These are phyloP conservation scores for Phyllostachys edulis DNA, from an alignment of 176 grass and related monocot species.

Conservation along the genomic window DNA sequence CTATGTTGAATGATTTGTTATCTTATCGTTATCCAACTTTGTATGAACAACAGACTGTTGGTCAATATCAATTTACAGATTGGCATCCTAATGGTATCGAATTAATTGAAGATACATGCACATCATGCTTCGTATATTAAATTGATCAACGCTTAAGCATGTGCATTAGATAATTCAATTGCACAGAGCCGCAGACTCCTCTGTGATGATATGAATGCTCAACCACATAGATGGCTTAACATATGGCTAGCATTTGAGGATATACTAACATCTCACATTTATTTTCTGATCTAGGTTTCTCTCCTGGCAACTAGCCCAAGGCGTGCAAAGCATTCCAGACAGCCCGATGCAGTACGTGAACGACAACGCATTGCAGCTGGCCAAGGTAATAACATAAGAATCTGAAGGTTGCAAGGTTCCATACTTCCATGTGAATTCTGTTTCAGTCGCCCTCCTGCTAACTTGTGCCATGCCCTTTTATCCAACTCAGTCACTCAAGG, in stretches of 20 bases:
- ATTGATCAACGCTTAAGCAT: not conserved
- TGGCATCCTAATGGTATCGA: not conserved
- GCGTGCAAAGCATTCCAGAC: slow-evolving; percentile 65
- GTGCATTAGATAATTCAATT: not conserved
- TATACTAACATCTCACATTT: not conserved
- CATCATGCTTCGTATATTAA: slow-evolving; percentile 5
- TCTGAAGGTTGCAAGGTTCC: not conserved
- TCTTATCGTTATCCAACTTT: not conserved
- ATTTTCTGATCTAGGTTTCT: not conserved
- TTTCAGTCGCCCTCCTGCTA: not conserved
- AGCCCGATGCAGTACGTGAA: slow-evolving; percentile 58
- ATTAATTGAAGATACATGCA: not conserved
- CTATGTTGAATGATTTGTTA: not conserved
- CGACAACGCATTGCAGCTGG: slow-evolving; percentile 46
- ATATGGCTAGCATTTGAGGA: not conserved
- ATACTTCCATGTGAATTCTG: slow-evolving; percentile 1
- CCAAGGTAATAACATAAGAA: slow-evolving; percentile 48
- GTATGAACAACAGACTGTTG: not conserved
- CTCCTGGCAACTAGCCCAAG: slow-evolving; percentile 77
- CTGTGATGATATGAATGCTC: not conserved
- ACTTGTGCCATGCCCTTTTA: slow-evolving; percentile 2
- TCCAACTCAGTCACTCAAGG: slow-evolving; percentile 61
- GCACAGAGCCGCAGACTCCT: not conserved
- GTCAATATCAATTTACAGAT: not conserved
- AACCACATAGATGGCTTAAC: not conserved